Conservation (phyloP, 2,329 filamentous ascomycete genomes). For the Pseudogymnoascus sp. region DNA sequence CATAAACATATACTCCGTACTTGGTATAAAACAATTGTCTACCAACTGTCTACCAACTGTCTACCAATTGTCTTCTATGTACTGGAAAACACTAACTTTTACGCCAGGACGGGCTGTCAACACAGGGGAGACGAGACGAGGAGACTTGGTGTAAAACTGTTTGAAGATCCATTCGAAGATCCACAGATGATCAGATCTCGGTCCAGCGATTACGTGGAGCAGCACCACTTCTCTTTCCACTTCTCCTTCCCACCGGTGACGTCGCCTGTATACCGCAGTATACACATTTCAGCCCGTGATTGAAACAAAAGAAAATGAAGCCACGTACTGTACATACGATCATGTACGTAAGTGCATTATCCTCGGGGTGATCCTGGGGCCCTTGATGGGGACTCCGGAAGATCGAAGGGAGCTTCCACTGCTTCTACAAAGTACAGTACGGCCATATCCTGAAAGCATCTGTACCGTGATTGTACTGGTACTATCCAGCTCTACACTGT, state of each 20-base stretch:
- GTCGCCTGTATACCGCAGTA: neutral
- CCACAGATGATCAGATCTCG: slow-evolving; percentile 9
- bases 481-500: neutral
- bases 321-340: neutral
- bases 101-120: neutral
- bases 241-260: neutral
- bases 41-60: neutral
- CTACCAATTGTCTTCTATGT: neutral
- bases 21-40: neutral
- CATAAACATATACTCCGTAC: neutral
- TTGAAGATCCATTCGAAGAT: neutral
- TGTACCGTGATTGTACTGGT: neutral
- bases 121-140: neutral
- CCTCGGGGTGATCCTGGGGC: neutral
- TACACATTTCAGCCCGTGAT: neutral
- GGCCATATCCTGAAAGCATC: neutral
- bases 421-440: neutral
- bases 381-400: neutral
- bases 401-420: neutral
- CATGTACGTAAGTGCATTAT: neutral
- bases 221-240: slow-evolving; percentile 6
- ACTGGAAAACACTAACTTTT: neutral
- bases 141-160: neutral
- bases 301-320: slow-evolving; percentile 3
- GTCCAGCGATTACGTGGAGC: neutral